Conservation (phyloP, 352 stramenopile species). For the Aphanomyces astaci region DNA sequence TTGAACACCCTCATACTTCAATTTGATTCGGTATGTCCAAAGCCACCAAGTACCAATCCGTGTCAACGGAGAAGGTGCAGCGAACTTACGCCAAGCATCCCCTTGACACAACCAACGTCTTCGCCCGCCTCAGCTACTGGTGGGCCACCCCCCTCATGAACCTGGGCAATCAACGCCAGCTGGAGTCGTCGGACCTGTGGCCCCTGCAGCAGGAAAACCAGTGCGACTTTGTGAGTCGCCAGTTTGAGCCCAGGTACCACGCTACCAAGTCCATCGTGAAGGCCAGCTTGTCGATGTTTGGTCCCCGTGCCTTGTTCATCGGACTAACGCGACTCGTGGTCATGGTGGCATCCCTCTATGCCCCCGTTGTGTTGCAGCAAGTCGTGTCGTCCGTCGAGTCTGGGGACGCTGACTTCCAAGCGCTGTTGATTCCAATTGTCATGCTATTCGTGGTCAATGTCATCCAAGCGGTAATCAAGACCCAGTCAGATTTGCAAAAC, state of each 20-base stretch:
- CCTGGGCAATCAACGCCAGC: constrained; percentile 35
- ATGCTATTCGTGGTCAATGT: constrained; percentile 33
- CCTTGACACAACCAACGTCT: not conserved
- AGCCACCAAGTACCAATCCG: constrained; percentile 13
- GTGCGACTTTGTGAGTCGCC: constrained; percentile 15
- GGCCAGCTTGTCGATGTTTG: not conserved
- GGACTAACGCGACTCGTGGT: not conserved
- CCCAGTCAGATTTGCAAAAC: constrained; percentile 51
- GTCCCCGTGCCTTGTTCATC: not conserved
- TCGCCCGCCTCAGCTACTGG: constrained; percentile 33
- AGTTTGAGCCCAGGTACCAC: constrained; percentile 29
- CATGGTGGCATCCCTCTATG: not conserved
- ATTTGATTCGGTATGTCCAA: not conserved
- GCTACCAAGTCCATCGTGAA: constrained; percentile 8
- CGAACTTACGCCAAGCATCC: not conserved
- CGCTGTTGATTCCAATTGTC: constrained; percentile 29
- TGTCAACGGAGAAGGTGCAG: not conserved
- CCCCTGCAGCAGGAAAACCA: constrained; percentile 25
- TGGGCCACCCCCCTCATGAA: constrained; percentile 36
- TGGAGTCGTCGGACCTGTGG: constrained; percentile 36
- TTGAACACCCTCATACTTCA: no score
- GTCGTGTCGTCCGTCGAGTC: constrained; percentile 4
- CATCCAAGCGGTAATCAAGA: constrained; percentile 50
- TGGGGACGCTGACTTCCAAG: not conserved
- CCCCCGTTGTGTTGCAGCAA: constrained; percentile 4